Base-by-base conservation (phyloP, 1,139 yeast genomes). In the Kazachstania sp. region DNA sequence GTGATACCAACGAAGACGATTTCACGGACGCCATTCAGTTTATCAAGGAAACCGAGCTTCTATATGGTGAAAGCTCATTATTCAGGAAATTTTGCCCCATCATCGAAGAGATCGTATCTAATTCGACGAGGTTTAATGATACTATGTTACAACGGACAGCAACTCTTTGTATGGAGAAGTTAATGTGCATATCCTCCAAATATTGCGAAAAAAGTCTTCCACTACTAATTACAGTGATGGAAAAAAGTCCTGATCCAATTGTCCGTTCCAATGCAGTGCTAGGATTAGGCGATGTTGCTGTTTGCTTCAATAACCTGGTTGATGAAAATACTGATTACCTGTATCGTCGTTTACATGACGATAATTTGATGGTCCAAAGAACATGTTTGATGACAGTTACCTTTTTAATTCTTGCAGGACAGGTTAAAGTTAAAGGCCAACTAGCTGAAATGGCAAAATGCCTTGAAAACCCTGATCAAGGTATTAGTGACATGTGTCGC, bases 381-480 rank as follows among this genome's bases (percentile, higher is more conserved):
- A 92, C 98, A 0, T 88, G 97, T 70, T 75, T 94, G 55, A 92
- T 92, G 95, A 92, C 98, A 0, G 87, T 94, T 7, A 94, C 98
- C 0, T 92, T 92, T 65, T 75, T 94, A 60, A 94, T 94, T 67
- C 76, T 94, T 55, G 98, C 97, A 0, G 99, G 98, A 0, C 98
- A 94, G 69, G 96, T 94, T 45, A 94, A 94, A 65, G 97, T 92
- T 43, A 92, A 92, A 65, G 98, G 98, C 1, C 97, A 92, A 65
- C 71, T 94, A 34, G 87, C 96, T n/a, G 90, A 94, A 49, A 87
- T 94, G 96, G 98, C 98, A 29, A 87, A 87, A 64, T 85, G 97
- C 61, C 74, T 92, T 54, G 97, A 88, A 58, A 86, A 88, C 58
- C 79, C 82, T 7, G 97, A 94, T 64, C 83, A 81, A 60, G 82